phyloP scores from a whole-genome alignment of 1,139 yeast species.

The Suhomyces bokatorum region DNA sequence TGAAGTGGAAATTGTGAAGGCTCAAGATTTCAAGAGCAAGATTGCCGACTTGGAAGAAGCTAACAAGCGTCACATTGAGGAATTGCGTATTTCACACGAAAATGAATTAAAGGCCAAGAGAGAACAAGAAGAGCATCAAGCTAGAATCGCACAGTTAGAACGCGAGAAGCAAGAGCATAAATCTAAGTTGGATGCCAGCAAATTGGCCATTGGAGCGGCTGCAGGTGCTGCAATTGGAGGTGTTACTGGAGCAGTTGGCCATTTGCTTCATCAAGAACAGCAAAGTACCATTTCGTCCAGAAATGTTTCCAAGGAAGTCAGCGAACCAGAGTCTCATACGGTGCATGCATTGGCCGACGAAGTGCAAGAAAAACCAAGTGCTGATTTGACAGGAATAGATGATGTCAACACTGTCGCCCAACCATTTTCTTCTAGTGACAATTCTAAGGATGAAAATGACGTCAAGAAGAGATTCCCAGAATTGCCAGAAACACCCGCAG shows the following conservation, averaged over 20 bases:
- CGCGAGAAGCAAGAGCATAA: slow-evolving; percentile 37
- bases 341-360: slow-evolving; percentile 26
- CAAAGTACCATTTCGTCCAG: background rate
- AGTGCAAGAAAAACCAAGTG: slow-evolving; percentile 26
- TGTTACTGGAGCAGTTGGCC: slow-evolving; percentile 21
- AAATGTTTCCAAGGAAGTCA: background rate
- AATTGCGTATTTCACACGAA: slow-evolving; percentile 19
- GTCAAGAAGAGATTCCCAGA: slow-evolving; percentile 18
- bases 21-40: slow-evolving; percentile 41
- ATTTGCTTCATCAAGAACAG: slow-evolving; percentile 7
- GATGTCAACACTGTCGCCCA: slow-evolving; percentile 19
- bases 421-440: slow-evolving; percentile 6
- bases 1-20: slow-evolving; percentile 59
- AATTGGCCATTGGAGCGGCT: slow-evolving; percentile 30
- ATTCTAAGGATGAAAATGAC: slow-evolving; percentile 5
- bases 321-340: background rate
- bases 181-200: slow-evolving; percentile 22
- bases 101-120: slow-evolving; percentile 7
- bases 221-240: slow-evolving; percentile 30
- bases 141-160: slow-evolving; percentile 30
- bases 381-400: slow-evolving; percentile 33
- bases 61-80: slow-evolving; percentile 26
- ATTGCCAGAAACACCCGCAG: slow-evolving; percentile 20
- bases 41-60: slow-evolving; percentile 30
- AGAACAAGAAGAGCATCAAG: slow-evolving; percentile 6